These are phyloP conservation scores for Colletotrichum sansevieriae DNA, from an alignment of 2,329 filamentous ascomycete species.

Conservation along the genomic window DNA sequence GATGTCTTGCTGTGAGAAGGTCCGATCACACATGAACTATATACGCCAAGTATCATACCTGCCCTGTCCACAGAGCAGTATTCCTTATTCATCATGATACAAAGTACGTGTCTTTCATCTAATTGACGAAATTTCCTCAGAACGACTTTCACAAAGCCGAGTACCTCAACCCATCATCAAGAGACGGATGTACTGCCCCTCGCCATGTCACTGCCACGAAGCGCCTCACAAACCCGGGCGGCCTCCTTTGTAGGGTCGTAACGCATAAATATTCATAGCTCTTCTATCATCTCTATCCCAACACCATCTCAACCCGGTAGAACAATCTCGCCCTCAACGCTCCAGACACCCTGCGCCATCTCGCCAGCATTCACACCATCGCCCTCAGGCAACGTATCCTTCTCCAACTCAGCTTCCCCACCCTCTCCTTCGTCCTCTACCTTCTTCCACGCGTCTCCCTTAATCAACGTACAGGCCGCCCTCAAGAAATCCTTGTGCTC, in stretches of 20 bases:
- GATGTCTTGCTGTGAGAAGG: no score
- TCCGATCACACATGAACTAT: no score
- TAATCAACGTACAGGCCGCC: slow-evolving; percentile 32
- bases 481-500: slow-evolving; percentile 22
- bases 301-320: neutral
- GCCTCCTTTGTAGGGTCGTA: slow-evolving; percentile 11
- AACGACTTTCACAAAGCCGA: no score
- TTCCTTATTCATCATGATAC: no score
- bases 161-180: no score
- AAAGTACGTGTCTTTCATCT: no score
- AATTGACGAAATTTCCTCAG: no score
- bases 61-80: no score
- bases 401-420: slow-evolving; percentile 15
- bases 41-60: no score
- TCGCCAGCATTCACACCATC: neutral
- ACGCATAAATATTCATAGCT: slow-evolving; percentile 22
- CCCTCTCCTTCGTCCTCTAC: neutral
- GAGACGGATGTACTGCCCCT: no score
- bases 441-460: slow-evolving; percentile 26
- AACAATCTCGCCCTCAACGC: neutral
- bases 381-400: neutral
- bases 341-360: neutral
- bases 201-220: no score
- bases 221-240: no score
- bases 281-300: slow-evolving; percentile 6